Evolutionary conservation across 495 filamentous ascomycete species (phyloP).

Genomic region (Neurospora sp.): DNA sequence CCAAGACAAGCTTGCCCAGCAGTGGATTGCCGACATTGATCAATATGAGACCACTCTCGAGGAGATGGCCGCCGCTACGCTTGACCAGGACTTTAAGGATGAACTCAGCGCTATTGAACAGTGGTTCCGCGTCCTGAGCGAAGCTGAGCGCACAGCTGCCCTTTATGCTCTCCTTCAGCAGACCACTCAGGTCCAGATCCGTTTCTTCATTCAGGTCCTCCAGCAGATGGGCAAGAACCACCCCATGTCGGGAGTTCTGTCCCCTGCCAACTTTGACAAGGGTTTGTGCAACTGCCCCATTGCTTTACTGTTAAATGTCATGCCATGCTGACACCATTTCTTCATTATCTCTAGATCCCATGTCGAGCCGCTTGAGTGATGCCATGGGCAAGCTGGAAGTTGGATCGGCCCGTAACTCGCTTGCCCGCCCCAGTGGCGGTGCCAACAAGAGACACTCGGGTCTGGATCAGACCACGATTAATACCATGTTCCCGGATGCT

Average conservation of each 20-base stretch:
- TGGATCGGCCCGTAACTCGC: constrained; percentile 75
- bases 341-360: constrained; percentile 57
- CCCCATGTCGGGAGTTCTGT: constrained; percentile 92
- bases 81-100: constrained; percentile 99
- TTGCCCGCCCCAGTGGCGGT: constrained; percentile 56
- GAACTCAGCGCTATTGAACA: constrained; percentile 98
- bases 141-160: constrained; percentile 91
- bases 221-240: constrained; percentile 98
- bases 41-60: constrained; percentile 95
- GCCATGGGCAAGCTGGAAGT: constrained; percentile 93
- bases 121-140: constrained; percentile 96
- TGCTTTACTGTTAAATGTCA: background rate
- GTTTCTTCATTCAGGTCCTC: constrained; percentile 97
- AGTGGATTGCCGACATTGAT: constrained; percentile 98
- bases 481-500: constrained; percentile 98
- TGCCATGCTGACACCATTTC: background rate
- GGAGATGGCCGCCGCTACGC: constrained; percentile 95
- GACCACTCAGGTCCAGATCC: constrained; percentile 96
- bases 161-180: constrained; percentile 94
- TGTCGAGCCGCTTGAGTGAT: constrained; percentile 92
- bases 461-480: constrained; percentile 86
- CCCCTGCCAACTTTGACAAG: constrained; percentile 95
- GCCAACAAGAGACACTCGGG: constrained; percentile 87
- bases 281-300: constrained; percentile 47
- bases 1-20: constrained; percentile 86